Evolutionary conservation across 2,329 filamentous ascomycete genomes (phyloP).

Genomic region (Phaeosphaeriaceae sp.): DNA sequence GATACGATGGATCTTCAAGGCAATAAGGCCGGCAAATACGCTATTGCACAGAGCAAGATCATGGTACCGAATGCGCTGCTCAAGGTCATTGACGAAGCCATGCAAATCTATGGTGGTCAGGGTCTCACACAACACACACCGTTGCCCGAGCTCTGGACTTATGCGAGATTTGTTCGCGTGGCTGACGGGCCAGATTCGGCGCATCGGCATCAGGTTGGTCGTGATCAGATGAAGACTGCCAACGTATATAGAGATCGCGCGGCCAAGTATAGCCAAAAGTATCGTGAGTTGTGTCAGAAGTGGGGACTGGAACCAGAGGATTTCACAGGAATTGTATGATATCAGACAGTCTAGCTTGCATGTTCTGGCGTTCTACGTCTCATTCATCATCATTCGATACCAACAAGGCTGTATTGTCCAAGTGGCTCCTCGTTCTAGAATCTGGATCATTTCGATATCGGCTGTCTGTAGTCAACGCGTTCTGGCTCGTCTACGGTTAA

Average conservation of each 20-base stretch:
- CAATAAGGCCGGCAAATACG: slow-evolving; percentile 51
- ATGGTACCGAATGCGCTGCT: slow-evolving; percentile 51
- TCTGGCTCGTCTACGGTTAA: background rate
- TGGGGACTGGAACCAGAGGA: slow-evolving; percentile 41
- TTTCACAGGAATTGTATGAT: slow-evolving; percentile 38
- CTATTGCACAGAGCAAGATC: slow-evolving; percentile 55
- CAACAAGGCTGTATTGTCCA: background rate
- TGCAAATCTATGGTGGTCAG: slow-evolving; percentile 54
- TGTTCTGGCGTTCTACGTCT: background rate
- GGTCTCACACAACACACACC: slow-evolving; percentile 54
- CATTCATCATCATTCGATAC: background rate
- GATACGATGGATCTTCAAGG: slow-evolving; percentile 53
- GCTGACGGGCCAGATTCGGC: slow-evolving; percentile 54
- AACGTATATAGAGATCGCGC: slow-evolving; percentile 44
- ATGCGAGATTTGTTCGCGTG: slow-evolving; percentile 52
- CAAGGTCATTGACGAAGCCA: slow-evolving; percentile 53
- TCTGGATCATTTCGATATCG: background rate
- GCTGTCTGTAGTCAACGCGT: background rate
- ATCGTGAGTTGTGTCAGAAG: slow-evolving; percentile 45
- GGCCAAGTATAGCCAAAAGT: slow-evolving; percentile 44
- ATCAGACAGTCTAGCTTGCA: background rate
- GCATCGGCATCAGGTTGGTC: slow-evolving; percentile 53
- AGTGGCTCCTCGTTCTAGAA: background rate
- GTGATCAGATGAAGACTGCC: slow-evolving; percentile 54
- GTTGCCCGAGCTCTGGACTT: slow-evolving; percentile 54